A percentile compares a stretch with the other conserved stretches of the same genome.
Evolutionary conservation across 768 basidiomycete species (phyloP).

Genomic region (Rhizopogon salebrosus): DNA sequence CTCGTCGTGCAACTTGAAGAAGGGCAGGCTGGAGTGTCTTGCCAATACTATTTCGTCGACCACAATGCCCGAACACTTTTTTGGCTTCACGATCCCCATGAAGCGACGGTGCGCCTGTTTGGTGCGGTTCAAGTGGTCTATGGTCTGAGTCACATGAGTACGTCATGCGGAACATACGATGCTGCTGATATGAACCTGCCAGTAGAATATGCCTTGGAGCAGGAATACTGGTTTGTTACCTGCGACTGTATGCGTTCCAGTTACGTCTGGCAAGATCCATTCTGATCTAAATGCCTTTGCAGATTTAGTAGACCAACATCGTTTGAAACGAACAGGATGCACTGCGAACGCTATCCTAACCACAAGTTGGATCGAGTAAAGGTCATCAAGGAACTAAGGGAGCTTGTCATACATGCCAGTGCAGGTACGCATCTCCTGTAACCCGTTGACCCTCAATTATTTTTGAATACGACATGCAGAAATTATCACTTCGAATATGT

Average conservation of each 20-base stretch:
- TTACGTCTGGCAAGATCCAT: neutral
- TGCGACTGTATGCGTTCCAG: neutral
- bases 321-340: constrained; percentile 1
- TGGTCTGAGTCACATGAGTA: constrained; percentile 36
- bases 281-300: neutral
- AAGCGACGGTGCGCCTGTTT: constrained; percentile 20
- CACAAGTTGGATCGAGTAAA: neutral
- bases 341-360: constrained; percentile 6
- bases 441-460: neutral
- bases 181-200: neutral
- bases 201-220: neutral
- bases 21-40: neutral
- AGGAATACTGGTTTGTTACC: constrained; percentile 17
- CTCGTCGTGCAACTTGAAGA: neutral
- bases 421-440: constrained; percentile 13
- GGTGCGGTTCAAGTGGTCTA: constrained; percentile 33
- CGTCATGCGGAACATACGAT: constrained; percentile 4
- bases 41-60: constrained; percentile 42
- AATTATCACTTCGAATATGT: constrained; percentile 4
- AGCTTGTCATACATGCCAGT: constrained; percentile 3
- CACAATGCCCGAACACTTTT: constrained; percentile 39
- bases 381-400: constrained; percentile 3
- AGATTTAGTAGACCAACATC: neutral
- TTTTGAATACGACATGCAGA: constrained; percentile 5
- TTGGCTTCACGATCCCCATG: constrained; percentile 38